phyloP scores from a whole-genome alignment of 441 rosid species.

The Erodium trifolium region DNA sequence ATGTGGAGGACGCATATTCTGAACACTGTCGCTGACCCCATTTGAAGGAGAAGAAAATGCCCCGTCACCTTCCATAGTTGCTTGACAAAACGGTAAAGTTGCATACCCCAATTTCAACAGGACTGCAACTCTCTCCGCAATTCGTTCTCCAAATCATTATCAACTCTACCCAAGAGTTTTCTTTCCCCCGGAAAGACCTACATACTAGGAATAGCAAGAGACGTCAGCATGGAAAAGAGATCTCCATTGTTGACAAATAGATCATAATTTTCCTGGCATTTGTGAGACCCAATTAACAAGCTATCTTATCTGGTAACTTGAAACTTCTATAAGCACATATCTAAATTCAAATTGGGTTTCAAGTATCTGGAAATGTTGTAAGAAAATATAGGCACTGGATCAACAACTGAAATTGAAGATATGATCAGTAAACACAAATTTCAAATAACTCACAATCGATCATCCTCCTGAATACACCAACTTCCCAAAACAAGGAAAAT shows the following conservation, averaged over 20 bases:
- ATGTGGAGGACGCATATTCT: slow-evolving; percentile 45
- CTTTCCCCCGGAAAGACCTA: slow-evolving; percentile 5
- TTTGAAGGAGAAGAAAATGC: slow-evolving; percentile 42
- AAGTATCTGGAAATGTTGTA: background rate
- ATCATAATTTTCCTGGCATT: background rate
- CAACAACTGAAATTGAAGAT: background rate
- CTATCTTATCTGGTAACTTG: background rate
- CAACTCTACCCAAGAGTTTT: background rate
- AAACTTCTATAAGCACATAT: background rate
- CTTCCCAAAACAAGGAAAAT: background rate
- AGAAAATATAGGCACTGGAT: background rate
- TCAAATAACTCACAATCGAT: background rate
- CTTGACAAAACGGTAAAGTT: slow-evolving; percentile 31
- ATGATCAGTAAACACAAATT: background rate
- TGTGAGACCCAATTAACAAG: background rate
- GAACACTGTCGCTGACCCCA: slow-evolving; percentile 44
- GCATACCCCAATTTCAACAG: slow-evolving; percentile 51
- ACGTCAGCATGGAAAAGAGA: background rate
- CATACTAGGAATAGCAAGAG: background rate
- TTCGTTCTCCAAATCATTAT: slow-evolving; percentile 12
- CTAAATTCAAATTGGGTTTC: background rate
- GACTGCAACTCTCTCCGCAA: slow-evolving; percentile 35
- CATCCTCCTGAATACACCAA: background rate
- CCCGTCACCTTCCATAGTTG: slow-evolving; percentile 68
- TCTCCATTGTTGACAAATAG: background rate